These are phyloP conservation scores for Lachnellula cervina DNA, from an alignment of 2,329 filamentous ascomycete species.

Conservation along the genomic window DNA sequence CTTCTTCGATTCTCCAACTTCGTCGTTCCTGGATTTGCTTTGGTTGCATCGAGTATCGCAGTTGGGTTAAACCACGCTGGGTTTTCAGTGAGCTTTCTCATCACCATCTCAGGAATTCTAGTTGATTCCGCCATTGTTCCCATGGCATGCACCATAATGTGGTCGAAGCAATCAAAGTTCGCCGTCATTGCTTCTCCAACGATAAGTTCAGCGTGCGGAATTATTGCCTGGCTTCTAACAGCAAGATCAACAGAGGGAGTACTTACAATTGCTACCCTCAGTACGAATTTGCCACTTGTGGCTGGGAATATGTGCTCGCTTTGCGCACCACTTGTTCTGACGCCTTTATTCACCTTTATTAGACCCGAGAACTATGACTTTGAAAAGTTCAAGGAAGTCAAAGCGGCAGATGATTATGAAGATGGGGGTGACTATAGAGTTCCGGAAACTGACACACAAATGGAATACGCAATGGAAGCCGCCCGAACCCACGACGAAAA, in stretches of 20 bases:
- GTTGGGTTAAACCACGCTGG: conserved; percentile 44
- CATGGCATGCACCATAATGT: conserved; percentile 29
- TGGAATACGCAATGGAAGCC: conserved; percentile 1
- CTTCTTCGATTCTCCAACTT: conserved; percentile 42
- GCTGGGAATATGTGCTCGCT: conserved; percentile 22
- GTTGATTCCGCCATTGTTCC: conserved; percentile 26
- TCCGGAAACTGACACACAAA: neutral
- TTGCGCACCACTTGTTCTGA: conserved; percentile 16
- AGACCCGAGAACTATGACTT: conserved; percentile 25
- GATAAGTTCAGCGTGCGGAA: conserved; percentile 17
- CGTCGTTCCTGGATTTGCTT: conserved; percentile 40
- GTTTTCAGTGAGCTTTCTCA: conserved; percentile 42
- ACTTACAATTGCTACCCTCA: conserved; percentile 27
- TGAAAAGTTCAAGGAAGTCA: conserved; percentile 16
- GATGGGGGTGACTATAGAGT: conserved; percentile 4
- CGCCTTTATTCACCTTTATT: conserved; percentile 23
- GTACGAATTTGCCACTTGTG: conserved; percentile 20
- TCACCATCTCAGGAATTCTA: conserved; percentile 12
- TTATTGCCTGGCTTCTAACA: conserved; percentile 33
- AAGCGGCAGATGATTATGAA: conserved; percentile 8
- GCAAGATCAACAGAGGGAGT: conserved; percentile 32
- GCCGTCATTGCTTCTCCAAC: conserved; percentile 24
- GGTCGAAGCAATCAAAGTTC: conserved; percentile 25
- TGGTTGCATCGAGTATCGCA: conserved; percentile 44
- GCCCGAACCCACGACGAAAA: conserved; percentile 8